Conservation (phyloP, 2,329 filamentous ascomycete genomes). For the Sclerotinia nivalis region DNA sequence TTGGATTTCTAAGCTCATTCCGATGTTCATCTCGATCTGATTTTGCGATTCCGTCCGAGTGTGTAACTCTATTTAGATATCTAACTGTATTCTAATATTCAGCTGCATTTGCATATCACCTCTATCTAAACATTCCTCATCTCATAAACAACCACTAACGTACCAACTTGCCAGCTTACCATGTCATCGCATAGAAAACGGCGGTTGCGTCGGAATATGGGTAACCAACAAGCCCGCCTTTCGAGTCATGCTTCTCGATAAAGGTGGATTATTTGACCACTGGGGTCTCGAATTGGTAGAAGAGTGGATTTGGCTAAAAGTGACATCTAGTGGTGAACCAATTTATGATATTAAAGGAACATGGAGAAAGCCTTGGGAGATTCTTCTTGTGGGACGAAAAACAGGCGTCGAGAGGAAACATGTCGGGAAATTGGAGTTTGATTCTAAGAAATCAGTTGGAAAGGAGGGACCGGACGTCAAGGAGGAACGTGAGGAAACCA, state of each 20-base stretch:
- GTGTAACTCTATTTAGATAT: neutral
- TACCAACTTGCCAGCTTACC: constrained; percentile 30
- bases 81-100: fast-evolving
- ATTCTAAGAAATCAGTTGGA: neutral
- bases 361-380: constrained; percentile 78
- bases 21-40: neutral
- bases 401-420: neutral
- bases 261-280: constrained; percentile 58
- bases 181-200: constrained; percentile 28
- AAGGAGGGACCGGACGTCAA: too few species aligned
- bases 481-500: neutral
- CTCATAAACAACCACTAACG: constrained; percentile 53
- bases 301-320: constrained; percentile 81
- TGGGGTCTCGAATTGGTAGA: constrained; percentile 67
- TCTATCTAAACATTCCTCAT: constrained; percentile 58
- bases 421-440: constrained; percentile 47
- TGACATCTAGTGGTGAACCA: constrained; percentile 64
- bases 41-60: neutral
- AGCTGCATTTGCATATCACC: constrained; percentile 33
- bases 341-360: constrained; percentile 51
- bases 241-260: constrained; percentile 55
- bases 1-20: neutral
- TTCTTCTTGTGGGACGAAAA: constrained; percentile 58
- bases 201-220: constrained; percentile 70
- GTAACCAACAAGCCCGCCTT: constrained; percentile 68